Evolutionary conservation across 176 grass and related monocot species (phyloP).

Genomic region (Triticum turgidum): DNA sequence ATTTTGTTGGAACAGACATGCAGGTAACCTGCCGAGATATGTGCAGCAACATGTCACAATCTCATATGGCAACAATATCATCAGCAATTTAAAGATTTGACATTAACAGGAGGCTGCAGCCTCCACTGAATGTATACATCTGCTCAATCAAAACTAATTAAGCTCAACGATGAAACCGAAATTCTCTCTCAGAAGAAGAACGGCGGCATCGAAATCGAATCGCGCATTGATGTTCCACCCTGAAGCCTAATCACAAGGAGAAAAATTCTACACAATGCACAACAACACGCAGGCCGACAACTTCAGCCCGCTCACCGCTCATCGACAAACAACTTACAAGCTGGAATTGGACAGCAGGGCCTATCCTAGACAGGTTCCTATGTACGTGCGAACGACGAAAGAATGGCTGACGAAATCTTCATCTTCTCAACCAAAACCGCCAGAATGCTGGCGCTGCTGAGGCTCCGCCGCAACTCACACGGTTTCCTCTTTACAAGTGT

Average conservation of each 20-base stretch:
- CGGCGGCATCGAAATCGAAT: not conserved
- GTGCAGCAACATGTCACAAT: not conserved
- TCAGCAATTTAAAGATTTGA: not conserved
- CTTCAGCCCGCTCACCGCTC: not conserved
- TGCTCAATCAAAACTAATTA: not conserved
- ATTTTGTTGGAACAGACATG: not conserved
- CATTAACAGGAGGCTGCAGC: not conserved
- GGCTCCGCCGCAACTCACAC: not conserved
- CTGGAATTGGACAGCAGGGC: not conserved
- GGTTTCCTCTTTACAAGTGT: not conserved
- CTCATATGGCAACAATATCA: not conserved
- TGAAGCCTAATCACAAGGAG: not conserved
- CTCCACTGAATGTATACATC: not conserved
- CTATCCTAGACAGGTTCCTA: constrained; percentile 36
- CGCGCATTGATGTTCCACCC: not conserved
- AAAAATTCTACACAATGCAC: not conserved
- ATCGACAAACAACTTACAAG: not conserved
- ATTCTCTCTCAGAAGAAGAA: not conserved
- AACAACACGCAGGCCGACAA: not conserved
- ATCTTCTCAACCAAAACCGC: constrained; percentile 45
- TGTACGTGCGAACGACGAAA: constrained; percentile 41
- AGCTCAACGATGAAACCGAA: not conserved
- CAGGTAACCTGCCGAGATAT: no score
- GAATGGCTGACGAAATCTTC: constrained; percentile 31
- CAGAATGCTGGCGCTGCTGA: constrained; percentile 28